phyloP scores from a whole-genome alignment of 1,139 yeast species.

The Lodderomyces parapsilosis region DNA sequence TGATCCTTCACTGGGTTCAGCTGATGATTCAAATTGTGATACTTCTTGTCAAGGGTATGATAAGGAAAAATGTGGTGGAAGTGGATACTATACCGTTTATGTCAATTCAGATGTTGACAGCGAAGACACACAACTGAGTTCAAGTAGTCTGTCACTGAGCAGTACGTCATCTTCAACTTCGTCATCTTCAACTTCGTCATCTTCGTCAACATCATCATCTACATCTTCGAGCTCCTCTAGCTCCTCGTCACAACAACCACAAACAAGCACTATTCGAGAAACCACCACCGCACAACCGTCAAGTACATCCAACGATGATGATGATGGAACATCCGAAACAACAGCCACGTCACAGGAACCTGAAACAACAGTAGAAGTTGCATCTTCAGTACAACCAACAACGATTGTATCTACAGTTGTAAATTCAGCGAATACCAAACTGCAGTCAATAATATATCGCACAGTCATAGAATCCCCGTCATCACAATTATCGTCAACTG shows the following conservation, averaged over 20 bases:
- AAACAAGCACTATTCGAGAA: constrained; percentile 15
- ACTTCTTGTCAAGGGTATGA: constrained; percentile 57
- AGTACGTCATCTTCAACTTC: constrained; percentile 9
- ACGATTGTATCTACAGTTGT: constrained; percentile 24
- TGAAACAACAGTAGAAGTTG: constrained; percentile 5
- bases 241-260: constrained; percentile 10
- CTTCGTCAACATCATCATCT: constrained; percentile 14
- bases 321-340: constrained; percentile 9
- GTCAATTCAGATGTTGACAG: constrained; percentile 28
- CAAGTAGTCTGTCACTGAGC: constrained; percentile 12
- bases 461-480: constrained; percentile 23
- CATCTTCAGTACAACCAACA: constrained; percentile 11
- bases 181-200: constrained; percentile 12
- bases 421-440: constrained; percentile 19
- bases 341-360: constrained; percentile 8
- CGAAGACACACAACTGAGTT: constrained; percentile 14
- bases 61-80: constrained; percentile 64
- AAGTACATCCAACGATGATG: constrained; percentile 4
- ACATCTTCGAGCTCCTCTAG: constrained; percentile 13
- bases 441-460: constrained; percentile 23
- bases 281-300: constrained; percentile 11
- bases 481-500: constrained; percentile 14
- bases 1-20: constrained; percentile 33
- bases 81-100: constrained; percentile 47
- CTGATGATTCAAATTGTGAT: constrained; percentile 42